A percentile compares a stretch with the other conserved stretches of the same genome.
Conservation (phyloP, 192 early-diverging fungal species). For the Oehlia diaphana region DNA sequence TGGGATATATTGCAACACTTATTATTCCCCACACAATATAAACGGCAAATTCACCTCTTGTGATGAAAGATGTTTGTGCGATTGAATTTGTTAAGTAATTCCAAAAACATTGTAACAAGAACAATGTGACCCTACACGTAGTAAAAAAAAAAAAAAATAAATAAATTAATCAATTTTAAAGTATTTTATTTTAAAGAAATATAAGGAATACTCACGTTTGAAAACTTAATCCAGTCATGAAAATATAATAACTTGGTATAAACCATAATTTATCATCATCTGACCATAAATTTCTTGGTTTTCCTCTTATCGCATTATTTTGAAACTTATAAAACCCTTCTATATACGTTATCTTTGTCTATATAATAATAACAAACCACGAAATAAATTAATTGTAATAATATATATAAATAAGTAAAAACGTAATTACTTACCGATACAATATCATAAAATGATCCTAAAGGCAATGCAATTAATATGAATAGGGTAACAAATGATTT, state of each 20-base stretch:
- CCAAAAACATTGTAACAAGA: slow-evolving; percentile 42
- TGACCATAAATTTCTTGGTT: neutral
- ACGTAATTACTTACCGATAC: neutral
- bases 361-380: neutral
- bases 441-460: slow-evolving; percentile 5
- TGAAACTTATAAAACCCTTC: slow-evolving; percentile 14
- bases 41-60: slow-evolving; percentile 34
- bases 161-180: neutral
- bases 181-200: no score
- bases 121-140: slow-evolving; percentile 31
- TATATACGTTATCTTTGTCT: slow-evolving; percentile 24
- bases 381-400: neutral
- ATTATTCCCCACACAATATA: slow-evolving; percentile 34
- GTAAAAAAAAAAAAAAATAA: neutral
- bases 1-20: slow-evolving; percentile 30
- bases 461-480: slow-evolving; percentile 18
- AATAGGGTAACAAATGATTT: slow-evolving; percentile 20
- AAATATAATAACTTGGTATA: neutral
- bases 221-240: slow-evolving; percentile 11
- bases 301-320: neutral
- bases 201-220: slow-evolving; percentile 18
- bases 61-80: slow-evolving; percentile 33
- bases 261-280: neutral
- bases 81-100: slow-evolving; percentile 37
- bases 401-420: neutral